phyloP scores from a whole-genome alignment of 352 stramenopile genomes.

The Globisporangium recalcitrans region DNA sequence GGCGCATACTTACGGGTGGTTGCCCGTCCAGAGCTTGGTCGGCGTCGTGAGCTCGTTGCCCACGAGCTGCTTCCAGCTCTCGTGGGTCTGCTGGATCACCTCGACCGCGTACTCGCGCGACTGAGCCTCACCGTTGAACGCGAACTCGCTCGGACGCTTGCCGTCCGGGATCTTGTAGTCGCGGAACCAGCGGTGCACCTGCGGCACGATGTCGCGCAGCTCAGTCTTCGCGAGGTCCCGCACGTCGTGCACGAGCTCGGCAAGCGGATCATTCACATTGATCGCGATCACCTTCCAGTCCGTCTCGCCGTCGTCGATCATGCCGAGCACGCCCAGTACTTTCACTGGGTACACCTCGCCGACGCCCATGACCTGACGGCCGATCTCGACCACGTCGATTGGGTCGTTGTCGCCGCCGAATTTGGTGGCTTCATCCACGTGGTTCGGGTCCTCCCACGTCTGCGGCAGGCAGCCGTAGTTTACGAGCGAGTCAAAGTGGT shows the following conservation, averaged over 20 bases:
- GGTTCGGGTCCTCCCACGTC: constrained; percentile 98
- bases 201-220: constrained; percentile 59
- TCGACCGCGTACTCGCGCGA: constrained; percentile 82
- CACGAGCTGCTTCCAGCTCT: constrained; percentile 84
- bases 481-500: constrained; percentile 81
- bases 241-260: constrained; percentile 93
- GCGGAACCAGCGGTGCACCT: constrained; percentile 94
- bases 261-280: constrained; percentile 93
- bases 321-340: constrained; percentile 95
- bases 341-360: constrained; percentile 96
- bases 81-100: constrained; percentile 87
- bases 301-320: constrained; percentile 99
- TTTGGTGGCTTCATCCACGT: constrained; percentile 91
- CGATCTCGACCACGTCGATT: constrained; percentile 99
- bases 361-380: constrained; percentile 79
- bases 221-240: constrained; percentile 70
- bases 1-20: constrained; percentile 16
- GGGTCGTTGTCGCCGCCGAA: constrained; percentile 96
- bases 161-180: constrained; percentile 99
- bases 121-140: constrained; percentile 94
- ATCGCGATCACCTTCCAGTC: constrained; percentile 99
- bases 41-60: constrained; percentile 37
- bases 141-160: constrained; percentile 98
- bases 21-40: constrained; percentile 67
- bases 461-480: constrained; percentile 99